Percentiles rank a stretch among this genome's conserved stretches.
These are phyloP conservation scores for Xylariaceae sp. DNA, from an alignment of 2,329 filamentous ascomycete species.

Conservation along the genomic window DNA sequence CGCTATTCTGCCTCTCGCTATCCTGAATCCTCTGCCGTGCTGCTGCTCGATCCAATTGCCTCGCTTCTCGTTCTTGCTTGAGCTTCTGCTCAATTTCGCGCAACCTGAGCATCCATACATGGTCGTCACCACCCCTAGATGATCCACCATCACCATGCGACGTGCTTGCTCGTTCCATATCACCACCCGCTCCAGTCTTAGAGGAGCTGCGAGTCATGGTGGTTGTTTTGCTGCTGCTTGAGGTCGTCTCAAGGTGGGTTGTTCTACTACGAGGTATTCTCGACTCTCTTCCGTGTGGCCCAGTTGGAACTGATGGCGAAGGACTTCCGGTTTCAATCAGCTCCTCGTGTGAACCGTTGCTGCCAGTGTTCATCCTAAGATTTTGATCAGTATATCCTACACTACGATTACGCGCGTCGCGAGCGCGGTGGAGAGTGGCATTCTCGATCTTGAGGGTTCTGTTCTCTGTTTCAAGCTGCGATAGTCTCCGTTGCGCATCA, in stretches of 20 bases:
- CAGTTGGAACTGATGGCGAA: conserved; percentile 51
- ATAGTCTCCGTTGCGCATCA: conserved; percentile 42
- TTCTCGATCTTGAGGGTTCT: conserved; percentile 62
- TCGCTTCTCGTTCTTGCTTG: conserved; percentile 83
- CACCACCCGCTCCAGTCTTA: conserved; percentile 18
- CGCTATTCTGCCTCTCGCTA: conserved; percentile 30
- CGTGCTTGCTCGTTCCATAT: conserved; percentile 23
- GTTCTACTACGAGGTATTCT: conserved; percentile 36
- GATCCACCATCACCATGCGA: conserved; percentile 18
- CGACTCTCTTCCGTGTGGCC: conserved; percentile 36
- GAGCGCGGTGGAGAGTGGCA: conserved; percentile 63
- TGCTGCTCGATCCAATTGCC: conserved; percentile 78
- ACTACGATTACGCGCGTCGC: conserved; percentile 51
- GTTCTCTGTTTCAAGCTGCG: conserved; percentile 57
- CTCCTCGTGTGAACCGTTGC: conserved; percentile 34
- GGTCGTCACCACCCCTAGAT: conserved; percentile 46
- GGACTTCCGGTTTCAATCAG: conserved; percentile 42
- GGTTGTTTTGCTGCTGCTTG: conserved; percentile 22
- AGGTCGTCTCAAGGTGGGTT: conserved; percentile 30
- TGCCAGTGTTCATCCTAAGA: conserved; percentile 39
- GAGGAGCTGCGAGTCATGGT: conserved; percentile 27
- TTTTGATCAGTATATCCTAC: conserved; percentile 24
- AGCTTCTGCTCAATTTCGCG: conserved; percentile 84
- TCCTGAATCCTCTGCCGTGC: conserved; percentile 64
- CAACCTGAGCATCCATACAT: conserved; percentile 79